Evolutionary conservation across 2,329 filamentous ascomycete species (phyloP).

Genomic region (Ilyonectria destructans): DNA sequence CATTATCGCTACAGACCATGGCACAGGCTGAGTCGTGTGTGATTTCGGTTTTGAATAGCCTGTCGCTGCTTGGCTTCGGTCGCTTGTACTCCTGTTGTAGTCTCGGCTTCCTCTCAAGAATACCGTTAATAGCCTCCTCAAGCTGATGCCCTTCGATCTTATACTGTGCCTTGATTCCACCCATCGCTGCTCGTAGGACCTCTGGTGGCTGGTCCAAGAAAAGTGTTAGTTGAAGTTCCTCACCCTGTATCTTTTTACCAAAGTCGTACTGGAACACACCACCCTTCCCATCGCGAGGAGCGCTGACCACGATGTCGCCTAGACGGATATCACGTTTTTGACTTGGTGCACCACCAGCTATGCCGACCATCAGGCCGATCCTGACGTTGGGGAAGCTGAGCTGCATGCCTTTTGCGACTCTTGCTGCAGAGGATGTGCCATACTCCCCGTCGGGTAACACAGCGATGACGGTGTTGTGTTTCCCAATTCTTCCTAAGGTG

Average conservation of each 20-base stretch:
- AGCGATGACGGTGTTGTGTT: conserved; percentile 10
- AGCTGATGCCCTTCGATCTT: conserved; percentile 31
- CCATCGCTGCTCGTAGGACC: conserved; percentile 3
- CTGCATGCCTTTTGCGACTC: not conserved
- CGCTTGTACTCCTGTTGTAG: too few species aligned
- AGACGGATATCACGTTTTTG: not conserved
- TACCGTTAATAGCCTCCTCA: not conserved
- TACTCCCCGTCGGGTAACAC: not conserved
- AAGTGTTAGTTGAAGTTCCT: not conserved
- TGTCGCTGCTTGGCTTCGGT: too few species aligned
- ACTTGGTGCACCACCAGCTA: not conserved
- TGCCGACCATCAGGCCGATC: not conserved
- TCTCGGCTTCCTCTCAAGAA: not conserved
- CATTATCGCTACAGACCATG: not conserved
- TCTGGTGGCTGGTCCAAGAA: not conserved
- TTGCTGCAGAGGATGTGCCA: not conserved
- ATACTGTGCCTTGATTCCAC: not conserved
- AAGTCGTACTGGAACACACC: not conserved
- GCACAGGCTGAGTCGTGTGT: not conserved
- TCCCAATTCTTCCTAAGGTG: not conserved
- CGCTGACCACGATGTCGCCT: not conserved
- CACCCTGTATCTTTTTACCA: not conserved
- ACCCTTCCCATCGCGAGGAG: not conserved
- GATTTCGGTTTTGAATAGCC: too few species aligned
- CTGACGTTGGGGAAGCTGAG: not conserved